Evolutionary conservation across 257 asterid species (phyloP).

Genomic region (Solanum etuberosum): DNA sequence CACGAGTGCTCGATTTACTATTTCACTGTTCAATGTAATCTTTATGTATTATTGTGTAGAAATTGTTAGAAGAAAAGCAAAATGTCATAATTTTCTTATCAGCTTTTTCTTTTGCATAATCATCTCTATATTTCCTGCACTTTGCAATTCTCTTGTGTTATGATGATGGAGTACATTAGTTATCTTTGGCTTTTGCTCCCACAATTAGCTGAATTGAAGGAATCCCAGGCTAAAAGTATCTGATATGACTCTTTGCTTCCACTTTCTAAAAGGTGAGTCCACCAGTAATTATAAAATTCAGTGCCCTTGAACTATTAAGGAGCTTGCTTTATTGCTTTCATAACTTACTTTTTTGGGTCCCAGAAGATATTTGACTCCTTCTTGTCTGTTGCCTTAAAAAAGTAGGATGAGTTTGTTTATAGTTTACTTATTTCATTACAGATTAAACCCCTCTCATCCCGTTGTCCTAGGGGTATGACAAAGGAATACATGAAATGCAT

Average conservation of each 20-base stretch:
- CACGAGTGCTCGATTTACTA: neutral
- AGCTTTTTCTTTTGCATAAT: constrained; percentile 3
- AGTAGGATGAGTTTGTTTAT: constrained; percentile 12
- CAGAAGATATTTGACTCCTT: constrained; percentile 5
- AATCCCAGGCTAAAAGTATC: constrained; percentile 50
- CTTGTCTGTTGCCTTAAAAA: constrained; percentile 16
- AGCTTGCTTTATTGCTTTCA: constrained; percentile 13
- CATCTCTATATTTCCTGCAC: neutral
- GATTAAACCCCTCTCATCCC: constrained; percentile 17
- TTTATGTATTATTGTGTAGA: constrained; percentile 10
- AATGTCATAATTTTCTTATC: neutral
- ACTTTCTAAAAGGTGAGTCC: constrained; percentile 23
- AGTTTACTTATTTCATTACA: constrained; percentile 33
- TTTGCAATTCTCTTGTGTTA: neutral
- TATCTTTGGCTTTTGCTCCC: constrained; percentile 15
- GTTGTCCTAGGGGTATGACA: constrained; percentile 1
- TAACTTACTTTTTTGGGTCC: constrained; percentile 24
- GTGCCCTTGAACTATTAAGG: constrained; percentile 23
- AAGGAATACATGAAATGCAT: neutral
- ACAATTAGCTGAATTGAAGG: constrained; percentile 28
- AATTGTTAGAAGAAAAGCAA: neutral
- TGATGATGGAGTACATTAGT: constrained; percentile 11
- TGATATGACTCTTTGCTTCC: constrained; percentile 8
- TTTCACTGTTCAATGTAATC: neutral
- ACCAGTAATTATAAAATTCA: constrained; percentile 23